These are phyloP conservation scores for Yamadazyma scolyti DNA, from an alignment of 805 yeast species.

Conservation along the genomic window DNA sequence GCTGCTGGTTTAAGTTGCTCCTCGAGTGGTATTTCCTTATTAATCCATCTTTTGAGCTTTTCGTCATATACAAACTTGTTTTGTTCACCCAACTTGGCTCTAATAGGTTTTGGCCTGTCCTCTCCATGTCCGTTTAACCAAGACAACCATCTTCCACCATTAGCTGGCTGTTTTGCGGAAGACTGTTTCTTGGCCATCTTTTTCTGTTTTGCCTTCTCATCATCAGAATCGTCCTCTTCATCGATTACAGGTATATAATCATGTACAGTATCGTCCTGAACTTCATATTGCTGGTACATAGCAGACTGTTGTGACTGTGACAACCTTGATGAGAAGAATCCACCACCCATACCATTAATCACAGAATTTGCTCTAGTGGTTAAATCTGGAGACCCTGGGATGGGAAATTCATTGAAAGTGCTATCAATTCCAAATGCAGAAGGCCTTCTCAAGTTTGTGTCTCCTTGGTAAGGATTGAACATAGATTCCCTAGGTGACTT, in stretches of 20 bases:
- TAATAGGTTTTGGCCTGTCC: constrained; percentile 69
- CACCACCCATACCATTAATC: constrained; percentile 26
- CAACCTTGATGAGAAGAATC: constrained; percentile 35
- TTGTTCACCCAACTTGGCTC: constrained; percentile 83
- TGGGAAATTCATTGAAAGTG: constrained; percentile 37
- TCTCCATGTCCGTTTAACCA: constrained; percentile 28
- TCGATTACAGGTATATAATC: constrained; percentile 41
- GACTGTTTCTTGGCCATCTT: constrained; percentile 17
- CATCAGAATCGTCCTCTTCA: constrained; percentile 46
- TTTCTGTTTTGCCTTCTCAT: constrained; percentile 34
- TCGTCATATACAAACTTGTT: constrained; percentile 77
- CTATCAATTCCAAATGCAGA: constrained; percentile 17
- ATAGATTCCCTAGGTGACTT: constrained; percentile 14
- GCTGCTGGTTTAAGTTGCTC: constrained; percentile 54
- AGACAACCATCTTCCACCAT: constrained; percentile 9
- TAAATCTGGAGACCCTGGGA: constrained; percentile 43
- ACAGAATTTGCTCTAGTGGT: constrained; percentile 45
- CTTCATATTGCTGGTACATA: constrained; percentile 42
- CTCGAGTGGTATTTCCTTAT: constrained; percentile 61
- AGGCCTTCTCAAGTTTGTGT: constrained; percentile 8
- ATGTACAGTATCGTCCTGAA: constrained; percentile 40
- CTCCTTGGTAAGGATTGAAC: constrained; percentile 22
- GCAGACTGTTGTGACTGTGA: constrained; percentile 44
- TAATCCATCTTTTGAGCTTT: constrained; percentile 82
- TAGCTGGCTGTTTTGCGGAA: constrained; percentile 1